Base-by-base conservation (phyloP, 2,329 filamentous ascomycete species). In the Orbilia oligospora region DNA sequence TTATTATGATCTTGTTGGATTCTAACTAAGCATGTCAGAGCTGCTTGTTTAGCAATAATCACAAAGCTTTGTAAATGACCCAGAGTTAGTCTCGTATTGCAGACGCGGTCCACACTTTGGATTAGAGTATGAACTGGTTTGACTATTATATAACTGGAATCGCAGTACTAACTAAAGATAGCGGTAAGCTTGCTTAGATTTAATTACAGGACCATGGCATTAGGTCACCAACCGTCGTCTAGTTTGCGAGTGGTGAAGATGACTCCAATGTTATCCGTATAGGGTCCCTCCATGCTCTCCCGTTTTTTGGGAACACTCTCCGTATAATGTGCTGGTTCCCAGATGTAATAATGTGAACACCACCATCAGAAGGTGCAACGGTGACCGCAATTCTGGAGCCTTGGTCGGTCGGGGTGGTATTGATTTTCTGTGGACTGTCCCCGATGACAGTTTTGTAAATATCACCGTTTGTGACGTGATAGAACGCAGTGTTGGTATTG, bases 271-370 rank as follows among this genome's bases (percentile, higher is more conserved):
- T 22, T 18, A 49, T 49, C 8, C 46, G n/a, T 22, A 18, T 49
- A 22, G 48, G 48, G 22, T 22, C 24, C 4, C 27, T 24, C 64
- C 64, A 67, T 5, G 10, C 41, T 8, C n/a, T 38, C 16, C 55
- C 41, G 14, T 49, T 61, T 12, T 72, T 72, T n/a, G 69, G 69
- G 27, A 55, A 65, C 5, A 46, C 44, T 9, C 44, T 27, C 16
- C 64, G 46, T 10, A 30, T 38, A 51, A 55, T 70, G 18, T 65
- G 41, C 10, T 36, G 48, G 6, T 3, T n/a, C 8, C 58, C 46
- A 33, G 58, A 55, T 3, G 56, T 20, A 22, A 72, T 53, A 22
- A 72, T 8, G 16, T 72, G 69, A 24, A 72, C 63, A 1, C 56
- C 56, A 10, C 18, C 48, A 44, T 72, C 44, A 24, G 55, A 36